Evolutionary conservation across 2,329 filamentous ascomycete species (phyloP).

Genomic region (Elsinoe ampelina): DNA sequence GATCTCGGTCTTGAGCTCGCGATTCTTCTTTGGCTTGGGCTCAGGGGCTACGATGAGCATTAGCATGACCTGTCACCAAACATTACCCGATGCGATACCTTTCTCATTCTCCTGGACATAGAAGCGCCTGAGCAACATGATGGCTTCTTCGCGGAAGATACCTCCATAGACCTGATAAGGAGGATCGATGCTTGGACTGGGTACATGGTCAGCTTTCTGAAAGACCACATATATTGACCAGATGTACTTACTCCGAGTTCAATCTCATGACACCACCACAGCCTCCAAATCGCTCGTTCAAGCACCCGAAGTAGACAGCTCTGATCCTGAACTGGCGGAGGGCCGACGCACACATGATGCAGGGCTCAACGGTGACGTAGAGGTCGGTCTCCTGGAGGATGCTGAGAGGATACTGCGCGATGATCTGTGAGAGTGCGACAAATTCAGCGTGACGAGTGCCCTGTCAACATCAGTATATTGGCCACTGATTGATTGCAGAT

Average conservation of each 20-base stretch:
- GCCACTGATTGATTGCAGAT: background rate
- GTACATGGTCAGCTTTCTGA: background rate
- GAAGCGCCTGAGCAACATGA: slow-evolving; percentile 83
- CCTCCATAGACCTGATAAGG: slow-evolving; percentile 79
- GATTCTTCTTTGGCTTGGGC: slow-evolving; percentile 54
- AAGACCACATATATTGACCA: background rate
- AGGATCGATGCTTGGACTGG: slow-evolving; percentile 57
- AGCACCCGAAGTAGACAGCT: slow-evolving; percentile 87
- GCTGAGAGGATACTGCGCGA: slow-evolving; percentile 54
- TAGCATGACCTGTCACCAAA: background rate
- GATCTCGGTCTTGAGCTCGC: slow-evolving; percentile 54
- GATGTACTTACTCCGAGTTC: slow-evolving; percentile 52
- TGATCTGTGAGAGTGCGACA: slow-evolving; percentile 64
- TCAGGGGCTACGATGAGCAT: slow-evolving; percentile 43
- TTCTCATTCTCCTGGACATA: slow-evolving; percentile 97
- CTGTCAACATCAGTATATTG: slow-evolving; percentile 30
- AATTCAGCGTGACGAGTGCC: slow-evolving; percentile 95
- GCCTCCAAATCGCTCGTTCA: slow-evolving; percentile 94
- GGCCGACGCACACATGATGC: slow-evolving; percentile 95
- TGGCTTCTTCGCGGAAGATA: slow-evolving; percentile 83
- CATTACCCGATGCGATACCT: too few relatives aligned
- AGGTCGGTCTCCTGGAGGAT: slow-evolving; percentile 67
- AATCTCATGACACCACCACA: slow-evolving; percentile 88
- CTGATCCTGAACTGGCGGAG: slow-evolving; percentile 80
- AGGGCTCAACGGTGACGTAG: slow-evolving; percentile 97